Evolutionary conservation across 257 asterid species (phyloP).

Genomic region (Solanum bulbocastanum): DNA sequence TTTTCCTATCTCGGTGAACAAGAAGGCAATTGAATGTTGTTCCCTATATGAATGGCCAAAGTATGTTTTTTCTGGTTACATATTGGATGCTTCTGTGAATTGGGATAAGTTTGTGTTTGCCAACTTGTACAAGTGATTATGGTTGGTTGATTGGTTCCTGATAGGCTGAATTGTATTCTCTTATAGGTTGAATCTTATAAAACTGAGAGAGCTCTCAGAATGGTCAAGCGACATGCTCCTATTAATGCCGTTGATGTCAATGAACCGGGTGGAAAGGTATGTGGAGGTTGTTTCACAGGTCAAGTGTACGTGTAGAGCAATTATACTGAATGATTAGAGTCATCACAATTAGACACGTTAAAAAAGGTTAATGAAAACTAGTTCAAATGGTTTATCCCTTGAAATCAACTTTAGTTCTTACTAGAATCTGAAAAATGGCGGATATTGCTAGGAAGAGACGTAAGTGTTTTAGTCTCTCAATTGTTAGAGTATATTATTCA

Average conservation of each 20-base stretch:
- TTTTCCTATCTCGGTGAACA: not conserved
- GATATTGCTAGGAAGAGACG: not conserved
- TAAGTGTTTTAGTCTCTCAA: not conserved
- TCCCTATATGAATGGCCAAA: not conserved
- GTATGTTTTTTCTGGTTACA: not conserved
- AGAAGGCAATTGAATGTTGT: not conserved
- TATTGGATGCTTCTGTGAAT: not conserved
- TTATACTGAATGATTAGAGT: not conserved
- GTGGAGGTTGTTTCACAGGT: not conserved
- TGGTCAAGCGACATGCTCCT: constrained; percentile 66
- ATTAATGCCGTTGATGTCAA: constrained; percentile 28
- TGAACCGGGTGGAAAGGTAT: constrained; percentile 18
- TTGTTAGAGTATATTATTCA: not conserved
- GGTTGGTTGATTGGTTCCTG: not conserved
- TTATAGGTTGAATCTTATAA: constrained; percentile 65
- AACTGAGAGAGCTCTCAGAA: constrained; percentile 59
- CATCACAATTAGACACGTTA: not conserved
- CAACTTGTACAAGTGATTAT: not conserved
- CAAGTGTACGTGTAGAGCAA: not conserved
- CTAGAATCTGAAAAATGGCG: not conserved
- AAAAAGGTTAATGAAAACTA: not conserved
- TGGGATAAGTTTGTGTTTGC: not conserved
- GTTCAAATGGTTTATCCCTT: not conserved
- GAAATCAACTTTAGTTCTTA: not conserved
- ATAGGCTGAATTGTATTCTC: not conserved